Evolutionary conservation across 1,139 yeast species (phyloP).

Genomic region (Hansenula sp.): DNA sequence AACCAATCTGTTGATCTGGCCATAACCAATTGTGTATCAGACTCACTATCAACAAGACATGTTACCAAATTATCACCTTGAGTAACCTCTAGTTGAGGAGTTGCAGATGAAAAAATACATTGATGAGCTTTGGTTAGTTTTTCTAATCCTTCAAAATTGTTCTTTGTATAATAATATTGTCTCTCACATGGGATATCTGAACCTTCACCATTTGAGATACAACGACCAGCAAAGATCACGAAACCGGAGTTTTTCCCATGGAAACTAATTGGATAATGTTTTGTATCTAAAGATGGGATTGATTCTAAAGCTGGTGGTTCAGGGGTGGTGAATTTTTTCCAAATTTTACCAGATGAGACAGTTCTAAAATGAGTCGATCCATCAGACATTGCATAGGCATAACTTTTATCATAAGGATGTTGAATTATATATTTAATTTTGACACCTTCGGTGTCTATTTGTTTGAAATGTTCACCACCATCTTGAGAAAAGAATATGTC

Average conservation of each 20-base stretch:
- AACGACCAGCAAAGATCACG: conserved; percentile 37
- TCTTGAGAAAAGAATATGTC: conserved; percentile 43
- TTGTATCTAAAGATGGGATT: conserved; percentile 11
- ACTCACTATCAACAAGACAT: conserved; percentile 41
- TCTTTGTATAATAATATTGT: conserved; percentile 42
- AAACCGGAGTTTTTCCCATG: conserved; percentile 38
- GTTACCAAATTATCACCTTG: conserved; percentile 38
- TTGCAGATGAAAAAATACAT: conserved; percentile 51
- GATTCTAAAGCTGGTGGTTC: conserved; percentile 22
- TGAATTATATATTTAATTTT: conserved; percentile 32
- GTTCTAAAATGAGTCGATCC: conserved; percentile 45
- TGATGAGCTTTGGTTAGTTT: conserved; percentile 31
- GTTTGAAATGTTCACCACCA: conserved; percentile 51
- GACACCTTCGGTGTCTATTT: conserved; percentile 29
- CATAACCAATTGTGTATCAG: conserved; percentile 34
- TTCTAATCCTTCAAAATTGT: conserved; percentile 45
- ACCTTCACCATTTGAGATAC: conserved; percentile 25
- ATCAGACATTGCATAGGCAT: conserved; percentile 50
- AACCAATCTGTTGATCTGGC: conserved; percentile 50
- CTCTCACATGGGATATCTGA: conserved; percentile 30
- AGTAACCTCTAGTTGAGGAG: conserved; percentile 29
- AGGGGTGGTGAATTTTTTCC: conserved; percentile 41
- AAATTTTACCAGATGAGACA: conserved; percentile 50
- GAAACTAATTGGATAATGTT: conserved; percentile 28
- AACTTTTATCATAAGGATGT: conserved; percentile 40